These are phyloP conservation scores for Umbelopsis sp. DNA, from an alignment of 192 early-diverging fungal genomes.

Conservation along the genomic window DNA sequence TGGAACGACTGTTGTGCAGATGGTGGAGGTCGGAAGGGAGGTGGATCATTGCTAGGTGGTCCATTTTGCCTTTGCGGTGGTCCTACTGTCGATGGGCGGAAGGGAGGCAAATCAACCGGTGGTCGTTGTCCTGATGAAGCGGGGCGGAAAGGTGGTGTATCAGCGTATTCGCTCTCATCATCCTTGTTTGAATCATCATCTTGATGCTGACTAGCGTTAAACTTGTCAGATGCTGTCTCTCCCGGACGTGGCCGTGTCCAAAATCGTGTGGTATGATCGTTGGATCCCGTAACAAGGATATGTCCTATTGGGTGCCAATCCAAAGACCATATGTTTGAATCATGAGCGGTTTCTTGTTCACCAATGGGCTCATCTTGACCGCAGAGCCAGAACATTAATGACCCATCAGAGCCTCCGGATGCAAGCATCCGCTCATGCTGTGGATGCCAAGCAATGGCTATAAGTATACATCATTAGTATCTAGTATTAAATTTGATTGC, in stretches of 20 bases:
- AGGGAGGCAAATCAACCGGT: slow-evolving; percentile 37
- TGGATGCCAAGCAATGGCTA: slow-evolving; percentile 94
- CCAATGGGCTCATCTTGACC: slow-evolving; percentile 42
- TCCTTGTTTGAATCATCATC: slow-evolving; percentile 46
- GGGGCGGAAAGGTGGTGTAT: slow-evolving; percentile 37
- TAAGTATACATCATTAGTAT: not conserved
- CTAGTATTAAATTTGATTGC: not conserved
- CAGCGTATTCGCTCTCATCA: slow-evolving; percentile 40
- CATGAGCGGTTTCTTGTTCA: slow-evolving; percentile 75
- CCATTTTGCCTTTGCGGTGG: not conserved
- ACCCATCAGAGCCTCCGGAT: slow-evolving; percentile 89
- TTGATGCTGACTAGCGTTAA: slow-evolving; percentile 50
- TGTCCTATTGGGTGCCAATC: slow-evolving; percentile 99
- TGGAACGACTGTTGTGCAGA: slow-evolving; percentile 16
- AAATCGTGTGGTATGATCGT: slow-evolving; percentile 95
- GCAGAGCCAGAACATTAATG: slow-evolving; percentile 79
- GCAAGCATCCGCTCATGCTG: slow-evolving; percentile 87
- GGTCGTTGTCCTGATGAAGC: slow-evolving; percentile 1
- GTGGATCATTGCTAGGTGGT: slow-evolving; percentile 7
- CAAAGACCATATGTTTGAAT: slow-evolving; percentile 89
- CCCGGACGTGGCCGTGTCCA: slow-evolving; percentile 95
- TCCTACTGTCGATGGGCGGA: slow-evolving; percentile 25
- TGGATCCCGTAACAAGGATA: slow-evolving; percentile 89
- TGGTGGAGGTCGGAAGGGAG: slow-evolving; percentile 28
- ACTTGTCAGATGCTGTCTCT: slow-evolving; percentile 57